Base-by-base conservation (phyloP, 768 basidiomycete genomes). In the Mrakia frigida region DNA sequence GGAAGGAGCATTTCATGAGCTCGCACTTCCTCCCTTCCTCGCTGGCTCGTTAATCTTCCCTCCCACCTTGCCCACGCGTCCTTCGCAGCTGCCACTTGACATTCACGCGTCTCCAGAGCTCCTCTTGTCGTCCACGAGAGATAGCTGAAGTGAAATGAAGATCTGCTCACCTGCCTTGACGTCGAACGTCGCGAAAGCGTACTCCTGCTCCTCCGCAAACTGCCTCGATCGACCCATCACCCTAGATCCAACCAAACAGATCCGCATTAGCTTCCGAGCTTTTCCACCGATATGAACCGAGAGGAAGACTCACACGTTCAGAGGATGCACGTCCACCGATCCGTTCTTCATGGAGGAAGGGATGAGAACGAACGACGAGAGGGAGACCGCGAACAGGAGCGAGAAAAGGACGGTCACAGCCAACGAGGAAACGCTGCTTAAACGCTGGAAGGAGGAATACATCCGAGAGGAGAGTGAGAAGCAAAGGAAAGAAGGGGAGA, bases 111-210 rank as follows among this genome's bases (percentile, higher is more conserved):
- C n/a, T n/a, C n/a, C n/a, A n/a, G n/a, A n/a, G n/a, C n/a, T n/a
- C n/a, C n/a, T n/a, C n/a, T n/a, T n/a, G n/a, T n/a, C n/a, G n/a
- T n/a, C n/a, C n/a, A n/a, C n/a, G n/a, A n/a, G n/a, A n/a, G n/a
- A n/a, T n/a, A n/a, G n/a, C n/a, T 7, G 39, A 50, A 33, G 9
- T 31, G 9, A 31, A 35, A 28, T 39, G 41, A 41, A 7, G 53
- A 75, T 50, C 37, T 50, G 81, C 88, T 79, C 80, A 91, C 93
- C 93, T 61, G 92, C 91, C 63, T 87, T 88, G 70, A 92, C 84
- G 82, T 93, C 90, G 85, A 94, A 94, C 81, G 90, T 88, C 52
- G 92, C 87, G 81, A 92, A 90, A 1, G 90, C 90, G 75, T 90
- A 86, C 79, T 95, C 93, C 80, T 91, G 89, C 80, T 90, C 87